Evolutionary conservation across 192 early-diverging fungal genomes (phyloP).

Genomic region (Coemansia sp.): DNA sequence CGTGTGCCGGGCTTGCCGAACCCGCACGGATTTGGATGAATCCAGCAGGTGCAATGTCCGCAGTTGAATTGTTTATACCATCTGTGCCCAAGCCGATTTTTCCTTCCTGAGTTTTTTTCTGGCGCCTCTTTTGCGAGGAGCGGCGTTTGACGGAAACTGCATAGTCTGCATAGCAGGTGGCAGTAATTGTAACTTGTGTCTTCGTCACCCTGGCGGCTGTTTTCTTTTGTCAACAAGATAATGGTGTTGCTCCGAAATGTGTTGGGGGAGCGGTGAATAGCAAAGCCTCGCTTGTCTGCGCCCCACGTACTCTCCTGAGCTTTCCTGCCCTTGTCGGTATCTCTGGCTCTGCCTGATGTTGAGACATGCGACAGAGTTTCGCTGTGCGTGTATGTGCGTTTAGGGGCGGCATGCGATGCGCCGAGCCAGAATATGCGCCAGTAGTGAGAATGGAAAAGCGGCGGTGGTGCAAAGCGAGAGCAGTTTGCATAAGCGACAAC

Average conservation of each 20-base stretch:
- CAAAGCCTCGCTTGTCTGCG: not conserved
- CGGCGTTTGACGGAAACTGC: not conserved
- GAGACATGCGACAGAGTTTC: constrained; percentile 11
- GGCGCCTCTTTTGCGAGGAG: constrained; percentile 1
- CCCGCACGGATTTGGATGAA: constrained; percentile 3
- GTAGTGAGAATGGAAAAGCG: constrained; percentile 1
- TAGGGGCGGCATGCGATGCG: constrained; percentile 2
- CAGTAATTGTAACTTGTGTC: constrained; percentile 4
- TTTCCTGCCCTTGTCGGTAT: not conserved
- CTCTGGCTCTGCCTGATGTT: not conserved
- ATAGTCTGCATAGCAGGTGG: constrained; percentile 1
- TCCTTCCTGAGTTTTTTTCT: not conserved
- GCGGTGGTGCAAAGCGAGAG: constrained; percentile 1
- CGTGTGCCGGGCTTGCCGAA: not conserved
- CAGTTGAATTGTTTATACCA: constrained; percentile 1
- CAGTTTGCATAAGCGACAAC: constrained; percentile 7
- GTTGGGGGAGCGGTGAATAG: not conserved
- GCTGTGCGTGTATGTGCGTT: constrained; percentile 6
- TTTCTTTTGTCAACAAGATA: not conserved
- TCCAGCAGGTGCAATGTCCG: not conserved
- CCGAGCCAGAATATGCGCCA: not conserved
- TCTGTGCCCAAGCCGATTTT: constrained; percentile 6
- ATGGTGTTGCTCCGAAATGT: not conserved
- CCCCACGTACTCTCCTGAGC: not conserved
- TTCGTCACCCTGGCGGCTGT: not conserved